A percentile compares a stretch with the other conserved stretches of the same genome.
phyloP scores from a whole-genome alignment of 2,329 filamentous ascomycete species.

The Diaporthe caulivora region DNA sequence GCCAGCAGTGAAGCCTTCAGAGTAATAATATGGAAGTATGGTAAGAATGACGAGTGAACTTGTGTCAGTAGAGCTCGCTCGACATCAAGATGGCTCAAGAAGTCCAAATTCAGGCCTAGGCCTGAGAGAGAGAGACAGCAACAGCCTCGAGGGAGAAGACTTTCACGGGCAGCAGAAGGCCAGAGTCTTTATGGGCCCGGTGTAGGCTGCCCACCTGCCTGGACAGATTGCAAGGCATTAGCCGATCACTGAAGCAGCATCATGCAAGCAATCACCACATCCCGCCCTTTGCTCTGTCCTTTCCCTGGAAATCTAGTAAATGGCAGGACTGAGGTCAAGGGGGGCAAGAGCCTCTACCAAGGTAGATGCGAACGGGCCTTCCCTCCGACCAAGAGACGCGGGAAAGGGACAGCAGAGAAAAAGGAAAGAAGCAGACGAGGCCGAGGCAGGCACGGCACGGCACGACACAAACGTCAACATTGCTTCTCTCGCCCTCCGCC shows the following conservation, averaged over 20 bases:
- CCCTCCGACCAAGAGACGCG: slow-evolving; percentile 18
- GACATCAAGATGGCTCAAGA: background rate
- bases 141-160: background rate
- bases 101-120: slow-evolving; percentile 10
- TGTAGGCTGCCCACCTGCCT: background rate
- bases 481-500: slow-evolving; percentile 19
- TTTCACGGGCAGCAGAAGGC: slow-evolving; percentile 10
- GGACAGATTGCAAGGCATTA: background rate
- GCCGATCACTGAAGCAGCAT: slow-evolving; percentile 11
- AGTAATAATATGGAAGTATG: slow-evolving; percentile 31
- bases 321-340: background rate
- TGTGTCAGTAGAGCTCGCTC: background rate
- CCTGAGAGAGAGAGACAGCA: background rate
- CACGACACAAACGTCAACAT: slow-evolving; percentile 29
- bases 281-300: slow-evolving; percentile 15
- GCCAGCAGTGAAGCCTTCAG: background rate
- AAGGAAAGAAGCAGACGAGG: background rate
- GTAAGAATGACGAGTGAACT: background rate
- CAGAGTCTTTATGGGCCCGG: slow-evolving; percentile 32
- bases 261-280: slow-evolving; percentile 18
- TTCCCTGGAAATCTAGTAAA: slow-evolving; percentile 15
- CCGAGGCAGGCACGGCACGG: slow-evolving; percentile 35
- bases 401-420: background rate
- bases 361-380: slow-evolving; percentile 29
- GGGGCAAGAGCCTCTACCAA: background rate